Conservation (phyloP, 1,139 yeast genomes). For the Yamadazyma aaseri region DNA sequence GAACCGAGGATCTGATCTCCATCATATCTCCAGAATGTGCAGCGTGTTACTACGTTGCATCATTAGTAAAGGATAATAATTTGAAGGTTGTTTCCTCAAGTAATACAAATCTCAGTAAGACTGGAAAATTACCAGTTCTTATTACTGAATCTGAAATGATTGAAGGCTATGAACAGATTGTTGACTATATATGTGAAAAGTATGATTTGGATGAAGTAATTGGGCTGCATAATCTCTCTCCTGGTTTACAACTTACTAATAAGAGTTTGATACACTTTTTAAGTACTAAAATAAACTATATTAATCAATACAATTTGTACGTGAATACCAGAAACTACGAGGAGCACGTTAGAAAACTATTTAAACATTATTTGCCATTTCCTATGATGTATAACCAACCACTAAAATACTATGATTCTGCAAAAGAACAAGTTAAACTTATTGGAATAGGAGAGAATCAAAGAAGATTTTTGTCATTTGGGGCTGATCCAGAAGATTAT, state of each 20-base stretch:
- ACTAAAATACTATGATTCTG: slow-evolving; percentile 47
- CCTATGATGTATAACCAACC: slow-evolving; percentile 88
- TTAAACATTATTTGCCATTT: slow-evolving; percentile 62
- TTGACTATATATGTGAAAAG: slow-evolving; percentile 22
- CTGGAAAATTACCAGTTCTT: slow-evolving; percentile 58
- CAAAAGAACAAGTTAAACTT: slow-evolving; percentile 42
- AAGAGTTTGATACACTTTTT: slow-evolving; percentile 29
- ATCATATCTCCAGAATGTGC: slow-evolving; percentile 41
- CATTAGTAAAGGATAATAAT: slow-evolving; percentile 6
- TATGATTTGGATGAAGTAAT: slow-evolving; percentile 15
- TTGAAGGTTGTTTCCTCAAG: slow-evolving; percentile 49
- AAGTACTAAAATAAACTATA: slow-evolving; percentile 38
- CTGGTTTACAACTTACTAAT: slow-evolving; percentile 21
- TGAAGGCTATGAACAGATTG: slow-evolving; percentile 53
- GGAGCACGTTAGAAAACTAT: slow-evolving; percentile 58
- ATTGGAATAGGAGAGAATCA: slow-evolving; percentile 37
- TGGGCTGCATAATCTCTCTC: not conserved
- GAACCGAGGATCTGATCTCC: slow-evolving; percentile 32
- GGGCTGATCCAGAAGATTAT: slow-evolving; percentile 9
- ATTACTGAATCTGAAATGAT: slow-evolving; percentile 22
- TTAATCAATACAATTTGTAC: slow-evolving; percentile 63
- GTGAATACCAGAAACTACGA: slow-evolving; percentile 65
- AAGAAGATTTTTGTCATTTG: slow-evolving; percentile 29
- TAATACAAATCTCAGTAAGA: slow-evolving; percentile 56
- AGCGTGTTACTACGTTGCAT: slow-evolving; percentile 37